Conservation (phyloP, 208 protist species). For the Leishmania major region DNA sequence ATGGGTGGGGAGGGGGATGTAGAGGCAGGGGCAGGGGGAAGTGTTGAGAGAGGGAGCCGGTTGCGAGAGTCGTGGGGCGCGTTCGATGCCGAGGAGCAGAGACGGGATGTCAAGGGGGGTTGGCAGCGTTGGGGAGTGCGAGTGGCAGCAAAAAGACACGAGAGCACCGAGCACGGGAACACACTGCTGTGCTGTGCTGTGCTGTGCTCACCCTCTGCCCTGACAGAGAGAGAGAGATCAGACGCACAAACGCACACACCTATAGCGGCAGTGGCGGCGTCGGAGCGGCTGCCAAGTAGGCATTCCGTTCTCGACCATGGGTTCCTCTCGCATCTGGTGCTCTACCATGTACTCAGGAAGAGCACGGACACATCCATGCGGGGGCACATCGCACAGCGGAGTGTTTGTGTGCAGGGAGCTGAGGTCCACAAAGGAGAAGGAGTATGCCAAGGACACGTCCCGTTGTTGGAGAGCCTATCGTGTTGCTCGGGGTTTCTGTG, state of each 20-base stretch:
- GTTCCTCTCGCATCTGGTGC: not conserved
- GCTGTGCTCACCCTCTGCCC: not conserved
- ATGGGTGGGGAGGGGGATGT: not conserved
- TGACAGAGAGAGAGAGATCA: not conserved
- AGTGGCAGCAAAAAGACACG: not conserved
- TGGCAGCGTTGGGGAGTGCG: not conserved
- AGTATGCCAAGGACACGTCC: not conserved
- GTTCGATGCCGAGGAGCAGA: not conserved
- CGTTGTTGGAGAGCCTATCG: not conserved
- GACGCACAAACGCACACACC: not conserved
- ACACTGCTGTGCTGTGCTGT: not conserved
- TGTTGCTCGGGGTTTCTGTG: not conserved
- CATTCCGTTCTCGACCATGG: not conserved
- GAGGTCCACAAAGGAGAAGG: not conserved
- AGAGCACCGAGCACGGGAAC: not conserved
- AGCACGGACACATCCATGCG: not conserved
- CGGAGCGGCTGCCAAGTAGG: not conserved
- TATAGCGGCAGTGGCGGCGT: not conserved
- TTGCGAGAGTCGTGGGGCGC: not conserved
- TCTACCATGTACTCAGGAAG: not conserved
- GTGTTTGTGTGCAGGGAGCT: not conserved
- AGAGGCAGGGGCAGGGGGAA: not conserved
- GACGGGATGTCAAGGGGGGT: not conserved
- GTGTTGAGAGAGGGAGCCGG: not conserved
- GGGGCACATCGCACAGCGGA: not conserved